A percentile compares a stretch with the other conserved stretches of the same genome.
Evolutionary conservation across 2,329 filamentous ascomycete species (phyloP).

Genomic region (Geoglossum cookeanum): DNA sequence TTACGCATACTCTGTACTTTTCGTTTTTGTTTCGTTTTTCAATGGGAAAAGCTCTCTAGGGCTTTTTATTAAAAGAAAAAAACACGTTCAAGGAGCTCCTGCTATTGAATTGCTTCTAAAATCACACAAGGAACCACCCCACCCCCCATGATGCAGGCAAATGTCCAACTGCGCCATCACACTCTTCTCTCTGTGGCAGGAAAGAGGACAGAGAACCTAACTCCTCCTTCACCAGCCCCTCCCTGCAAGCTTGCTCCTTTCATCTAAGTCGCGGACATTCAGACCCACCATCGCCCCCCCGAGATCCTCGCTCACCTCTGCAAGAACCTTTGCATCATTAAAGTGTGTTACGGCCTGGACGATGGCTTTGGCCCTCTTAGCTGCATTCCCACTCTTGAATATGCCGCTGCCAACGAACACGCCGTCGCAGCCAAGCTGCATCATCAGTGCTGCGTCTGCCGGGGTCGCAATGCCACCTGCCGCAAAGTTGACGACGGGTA

Average conservation of each 20-base stretch:
- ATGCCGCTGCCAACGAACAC: conserved; percentile 95
- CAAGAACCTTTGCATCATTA: conserved; percentile 66
- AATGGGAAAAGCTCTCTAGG: no score
- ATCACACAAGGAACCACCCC: no score
- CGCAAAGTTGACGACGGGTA: conserved; percentile 95
- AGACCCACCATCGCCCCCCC: conserved; percentile 98
- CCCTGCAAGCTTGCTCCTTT: conserved; percentile 64
- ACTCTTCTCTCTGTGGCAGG: no score
- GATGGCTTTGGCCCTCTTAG: conserved; percentile 80
- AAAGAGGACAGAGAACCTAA: background rate
- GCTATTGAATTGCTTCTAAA: background rate
- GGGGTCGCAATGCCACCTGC: conserved; percentile 99
- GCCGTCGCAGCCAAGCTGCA: conserved; percentile 95
- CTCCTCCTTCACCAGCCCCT: conserved; percentile 51
- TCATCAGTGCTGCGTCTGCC: conserved; percentile 92
- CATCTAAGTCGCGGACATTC: conserved; percentile 60
- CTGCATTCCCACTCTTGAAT: conserved; percentile 88
- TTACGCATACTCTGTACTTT: no score
- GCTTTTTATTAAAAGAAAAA: no score
- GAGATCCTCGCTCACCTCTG: conserved; percentile 69
- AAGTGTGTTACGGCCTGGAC: conserved; percentile 87
- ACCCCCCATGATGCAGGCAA: background rate
- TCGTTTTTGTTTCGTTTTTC: no score
- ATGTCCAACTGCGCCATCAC: background rate
- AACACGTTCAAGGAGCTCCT: background rate